These are phyloP conservation scores for Fremontodendron californicum DNA, from an alignment of 345 rosid species.

Conservation along the genomic window DNA sequence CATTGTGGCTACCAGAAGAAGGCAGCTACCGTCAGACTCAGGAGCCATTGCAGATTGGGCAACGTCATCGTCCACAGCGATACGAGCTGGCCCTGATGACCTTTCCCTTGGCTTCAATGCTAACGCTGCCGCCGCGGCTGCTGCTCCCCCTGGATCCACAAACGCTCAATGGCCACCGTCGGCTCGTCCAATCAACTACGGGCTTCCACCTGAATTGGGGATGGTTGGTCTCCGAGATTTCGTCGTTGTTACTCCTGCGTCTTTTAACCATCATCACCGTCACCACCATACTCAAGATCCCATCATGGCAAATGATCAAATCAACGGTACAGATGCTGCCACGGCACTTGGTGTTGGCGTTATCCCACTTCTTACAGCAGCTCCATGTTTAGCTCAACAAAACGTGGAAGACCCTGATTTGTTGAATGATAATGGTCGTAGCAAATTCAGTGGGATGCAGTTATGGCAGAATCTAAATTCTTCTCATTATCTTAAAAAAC, in stretches of 20 bases:
- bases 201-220: conserved; percentile 68
- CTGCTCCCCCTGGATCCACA: conserved; percentile 34
- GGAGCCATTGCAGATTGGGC: conserved; percentile 96
- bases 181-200: conserved; percentile 46
- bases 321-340: conserved; percentile 38
- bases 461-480: conserved; percentile 62
- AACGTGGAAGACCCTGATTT: conserved; percentile 48
- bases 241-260: conserved; percentile 75
- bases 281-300: conserved; percentile 38
- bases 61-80: conserved; percentile 46
- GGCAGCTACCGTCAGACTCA: conserved; percentile 73
- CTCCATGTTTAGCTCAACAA: conserved; percentile 44
- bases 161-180: conserved; percentile 40
- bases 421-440: conserved; percentile 26
- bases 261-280: conserved; percentile 46
- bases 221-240: conserved; percentile 69
- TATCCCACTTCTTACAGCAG: conserved; percentile 64
- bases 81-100: conserved; percentile 68
- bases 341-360: conserved; percentile 66
- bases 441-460: conserved; percentile 50
- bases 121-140: conserved; percentile 46
- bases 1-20: conserved; percentile 97
- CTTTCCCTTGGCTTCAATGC: conserved; percentile 98
- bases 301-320: conserved; percentile 33
- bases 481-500: conserved; percentile 39